Base-by-base conservation (phyloP, 441 rosid species). In the Mallotus repandus region DNA sequence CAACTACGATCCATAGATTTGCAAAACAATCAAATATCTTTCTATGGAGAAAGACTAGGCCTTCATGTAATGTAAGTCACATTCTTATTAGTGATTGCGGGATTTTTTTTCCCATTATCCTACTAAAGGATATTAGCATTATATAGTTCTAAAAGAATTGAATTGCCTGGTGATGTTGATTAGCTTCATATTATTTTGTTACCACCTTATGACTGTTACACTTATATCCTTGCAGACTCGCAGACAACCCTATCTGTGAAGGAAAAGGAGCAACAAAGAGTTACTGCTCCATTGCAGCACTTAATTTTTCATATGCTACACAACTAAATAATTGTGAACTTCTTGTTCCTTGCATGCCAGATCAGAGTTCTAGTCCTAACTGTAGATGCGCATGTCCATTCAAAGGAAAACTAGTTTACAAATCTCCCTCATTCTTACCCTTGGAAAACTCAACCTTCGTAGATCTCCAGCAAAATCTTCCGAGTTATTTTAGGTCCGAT, bases 361-460 rank as follows among this genome's bases (percentile, higher is more conserved):
- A 67, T 57, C 82, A 75, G 77, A 76, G 35, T 72, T 76, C 89
- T 25, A 88, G 91, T 81, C 89, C 96, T 22, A 72, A 68, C 19
- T 79, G 82, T 43, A 7, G 25, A 14, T 80, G 80, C 29, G 46
- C 74, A 21, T 46, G 79, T 82, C 91, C 99, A 48, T 79, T 81
- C 74, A 82, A 63, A 16, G 99, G 99, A 74, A 62, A 21, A 38
- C 55, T 95, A 68, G 7, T 5, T 21, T 89, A 93, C 79, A 83
- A 89, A 69, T 86, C 90, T 73, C 79, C 94, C 81, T 75, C 85
- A 22, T 93, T 93, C 82, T 87, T 97, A 41, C 77, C 76, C 82
- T 78, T 82, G 46, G 68, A 12, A 74, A 84, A 85, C 72, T 0
- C 9, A 7, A n/a, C 68, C 74, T 93, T 77, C 9, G 5, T 0